Evolutionary conservation across 768 basidiomycete species (phyloP).

Genomic region (Suillus bovinus): DNA sequence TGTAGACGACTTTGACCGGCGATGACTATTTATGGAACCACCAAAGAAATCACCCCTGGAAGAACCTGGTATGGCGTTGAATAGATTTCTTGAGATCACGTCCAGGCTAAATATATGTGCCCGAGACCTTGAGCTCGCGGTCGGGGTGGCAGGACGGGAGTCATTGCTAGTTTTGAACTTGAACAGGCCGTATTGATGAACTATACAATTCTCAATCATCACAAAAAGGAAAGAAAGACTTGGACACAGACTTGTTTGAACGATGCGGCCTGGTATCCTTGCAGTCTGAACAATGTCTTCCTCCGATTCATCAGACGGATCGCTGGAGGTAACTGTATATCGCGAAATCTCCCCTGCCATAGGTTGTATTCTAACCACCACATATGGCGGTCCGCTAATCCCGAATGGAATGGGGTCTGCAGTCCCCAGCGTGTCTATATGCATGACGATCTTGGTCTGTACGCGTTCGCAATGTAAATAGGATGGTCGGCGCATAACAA

Average conservation of each 20-base stretch:
- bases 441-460: constrained; percentile 86
- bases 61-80: constrained; percentile 67
- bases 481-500: constrained; percentile 6
- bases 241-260: constrained; percentile 71
- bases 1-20: constrained; percentile 65
- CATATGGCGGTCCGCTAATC: constrained; percentile 66
- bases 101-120: constrained; percentile 90
- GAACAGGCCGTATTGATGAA: constrained; percentile 88
- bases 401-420: constrained; percentile 82
- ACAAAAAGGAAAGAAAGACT: background rate
- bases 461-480: constrained; percentile 10
- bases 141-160: constrained; percentile 85
- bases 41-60: constrained; percentile 77
- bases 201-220: constrained; percentile 37
- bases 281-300: constrained; percentile 83
- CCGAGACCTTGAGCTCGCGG: constrained; percentile 65
- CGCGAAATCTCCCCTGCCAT: constrained; percentile 82
- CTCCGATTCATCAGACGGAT: constrained; percentile 70
- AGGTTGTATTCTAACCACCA: constrained; percentile 81
- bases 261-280: constrained; percentile 70
- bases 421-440: constrained; percentile 74
- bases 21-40: constrained; percentile 66
- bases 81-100: constrained; percentile 86
- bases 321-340: constrained; percentile 72
- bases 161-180: constrained; percentile 79